A percentile compares a stretch with the other conserved stretches of the same genome.
Conservation (phyloP, 2,329 filamentous ascomycete species). For the Fusarium coicis region DNA sequence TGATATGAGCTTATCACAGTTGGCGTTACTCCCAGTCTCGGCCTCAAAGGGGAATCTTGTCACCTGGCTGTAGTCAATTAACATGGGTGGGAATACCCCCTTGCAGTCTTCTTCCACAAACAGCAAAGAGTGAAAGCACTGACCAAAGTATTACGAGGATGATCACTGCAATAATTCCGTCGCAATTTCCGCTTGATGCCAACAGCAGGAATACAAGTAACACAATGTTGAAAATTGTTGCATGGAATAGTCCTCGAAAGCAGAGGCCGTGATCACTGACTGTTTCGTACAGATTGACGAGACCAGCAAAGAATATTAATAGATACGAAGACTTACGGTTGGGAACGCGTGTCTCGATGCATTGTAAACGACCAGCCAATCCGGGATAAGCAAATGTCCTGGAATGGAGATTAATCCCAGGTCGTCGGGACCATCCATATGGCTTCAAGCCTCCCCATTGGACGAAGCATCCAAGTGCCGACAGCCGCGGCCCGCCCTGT, state of each 20-base stretch:
- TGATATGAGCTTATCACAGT: not conserved
- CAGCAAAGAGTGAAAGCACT: not conserved
- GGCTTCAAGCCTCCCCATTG: conserved; percentile 7
- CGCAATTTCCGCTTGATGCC: conserved; percentile 19
- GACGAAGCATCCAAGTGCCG: conserved; percentile 8
- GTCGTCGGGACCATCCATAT: conserved; percentile 5
- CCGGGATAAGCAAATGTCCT: conserved; percentile 18
- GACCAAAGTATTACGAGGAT: not conserved
- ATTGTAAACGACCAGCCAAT: conserved; percentile 18
- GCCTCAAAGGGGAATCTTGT: not conserved
- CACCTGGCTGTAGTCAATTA: not conserved
- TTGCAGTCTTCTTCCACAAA: not conserved
- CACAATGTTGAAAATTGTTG: not conserved
- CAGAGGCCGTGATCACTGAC: not conserved
- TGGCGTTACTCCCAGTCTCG: not conserved
- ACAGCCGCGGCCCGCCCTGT: conserved; percentile 5
- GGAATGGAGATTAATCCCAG: conserved; percentile 33
- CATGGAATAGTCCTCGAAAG: not conserved
- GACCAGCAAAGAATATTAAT: not conserved
- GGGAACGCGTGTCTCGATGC: not conserved
- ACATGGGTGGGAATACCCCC: not conserved
- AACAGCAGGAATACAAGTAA: not conserved
- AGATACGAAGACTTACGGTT: not conserved
- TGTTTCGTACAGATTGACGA: not conserved
- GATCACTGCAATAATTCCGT: conserved; percentile 11